Evolutionary conservation across 768 basidiomycete genomes (phyloP), one percentile per base, ranked within the genome.

Genomic region (Rhizopogon vulgaris): DNA sequence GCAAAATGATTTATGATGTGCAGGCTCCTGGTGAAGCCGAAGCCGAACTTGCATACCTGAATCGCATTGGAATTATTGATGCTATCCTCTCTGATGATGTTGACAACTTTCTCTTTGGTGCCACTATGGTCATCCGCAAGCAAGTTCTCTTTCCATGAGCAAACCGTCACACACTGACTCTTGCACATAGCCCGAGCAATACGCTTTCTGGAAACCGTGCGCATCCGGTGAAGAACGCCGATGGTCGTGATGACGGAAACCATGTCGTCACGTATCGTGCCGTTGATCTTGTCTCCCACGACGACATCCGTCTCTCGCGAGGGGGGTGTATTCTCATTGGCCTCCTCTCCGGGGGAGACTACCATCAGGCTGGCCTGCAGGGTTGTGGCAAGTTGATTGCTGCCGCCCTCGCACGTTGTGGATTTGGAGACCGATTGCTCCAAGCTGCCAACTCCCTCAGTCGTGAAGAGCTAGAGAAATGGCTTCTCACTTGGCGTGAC

Each of bases 11-110:
- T 65, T 6, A 65, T 69, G 58, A 69, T 69, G 7, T 65, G 57
- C 46, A 84, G 84, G 94, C 92, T 14, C 94, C 94, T 6, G 93
- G 91, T 15, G 94, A 96, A 68, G 94, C 94, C 0, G 94, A 97
- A 66, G 94, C 94, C 0, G 94, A 95, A 62, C 74, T 97, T 2
- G 94, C 94, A 0, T 85, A 89, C 56, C 74, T 97, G 49, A 94
- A 92, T 59, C 73, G 78, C 4, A 79, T 84, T 39, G 91, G 91
- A 3, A 66, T 87, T 48, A 87, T 97, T 51, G 94, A 97, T 63
- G 90, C 85, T 0, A 80, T 96, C 24, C 75, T 94, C 40, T 90
- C 94, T 0, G 94, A 97, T 65, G 94, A 96, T 60, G 93, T 94
- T 1, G 94, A 97, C 62, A 94, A 83, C 50, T 86, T 95, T 62